A percentile compares a stretch with the other conserved stretches of the same genome.
phyloP scores from a whole-genome alignment of 2,329 filamentous ascomycete genomes.

The Paracoccidioides brasiliensis region DNA sequence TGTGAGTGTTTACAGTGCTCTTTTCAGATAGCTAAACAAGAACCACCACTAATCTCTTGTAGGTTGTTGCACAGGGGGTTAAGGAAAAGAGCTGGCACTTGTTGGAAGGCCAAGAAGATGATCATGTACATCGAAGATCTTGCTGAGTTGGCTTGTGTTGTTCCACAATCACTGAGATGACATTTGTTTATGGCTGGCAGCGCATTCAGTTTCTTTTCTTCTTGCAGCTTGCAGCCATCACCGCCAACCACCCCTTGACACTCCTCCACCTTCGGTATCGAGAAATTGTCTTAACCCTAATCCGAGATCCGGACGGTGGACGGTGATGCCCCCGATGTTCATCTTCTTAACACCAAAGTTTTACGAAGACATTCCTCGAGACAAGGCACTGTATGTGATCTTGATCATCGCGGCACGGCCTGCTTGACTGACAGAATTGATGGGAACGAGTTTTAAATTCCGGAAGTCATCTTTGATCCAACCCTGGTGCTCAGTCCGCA shows the following conservation, averaged over 20 bases:
- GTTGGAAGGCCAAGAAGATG: conserved; percentile 13
- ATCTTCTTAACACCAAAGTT: conserved; percentile 17
- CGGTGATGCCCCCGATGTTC: conserved; percentile 12
- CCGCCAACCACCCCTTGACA: conserved; percentile 8
- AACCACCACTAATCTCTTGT: no score
- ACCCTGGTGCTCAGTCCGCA: conserved; percentile 22
- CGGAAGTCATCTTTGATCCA: conserved; percentile 22
- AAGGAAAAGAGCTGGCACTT: no score
- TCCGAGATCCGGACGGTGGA: conserved; percentile 16
- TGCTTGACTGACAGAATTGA: neutral
- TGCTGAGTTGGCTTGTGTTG: conserved; percentile 18
- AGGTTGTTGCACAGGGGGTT: no score
- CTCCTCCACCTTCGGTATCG: conserved; percentile 16
- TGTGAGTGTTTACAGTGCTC: no score
- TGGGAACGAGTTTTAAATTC: conserved; percentile 19
- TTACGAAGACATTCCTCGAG: conserved; percentile 15
- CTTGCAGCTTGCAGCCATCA: conserved; percentile 20
- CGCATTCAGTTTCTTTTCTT: conserved; percentile 16
- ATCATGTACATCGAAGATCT: conserved; percentile 24
- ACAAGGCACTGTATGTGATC: conserved; percentile 11
- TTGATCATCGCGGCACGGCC: neutral
- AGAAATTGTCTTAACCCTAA: conserved; percentile 17
- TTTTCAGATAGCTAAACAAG: no score
- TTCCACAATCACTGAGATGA: conserved; percentile 20
- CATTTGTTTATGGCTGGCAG: conserved; percentile 18